Evolutionary conservation across 2,329 filamentous ascomycete genomes (phyloP), one percentile per base, ranked within the genome.

Genomic region (Monosporascus sp.): DNA sequence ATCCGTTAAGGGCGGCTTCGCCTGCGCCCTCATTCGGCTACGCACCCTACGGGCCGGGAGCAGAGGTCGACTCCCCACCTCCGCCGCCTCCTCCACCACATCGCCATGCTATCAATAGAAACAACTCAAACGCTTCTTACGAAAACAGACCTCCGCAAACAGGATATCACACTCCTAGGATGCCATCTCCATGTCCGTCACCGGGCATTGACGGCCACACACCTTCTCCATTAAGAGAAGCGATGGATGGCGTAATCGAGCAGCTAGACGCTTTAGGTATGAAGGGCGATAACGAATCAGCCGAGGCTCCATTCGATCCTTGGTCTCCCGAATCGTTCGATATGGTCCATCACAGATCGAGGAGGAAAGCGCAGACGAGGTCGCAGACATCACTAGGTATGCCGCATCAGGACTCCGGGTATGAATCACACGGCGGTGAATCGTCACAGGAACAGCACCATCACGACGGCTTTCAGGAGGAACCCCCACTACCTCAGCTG

Each of bases 191-290:
- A 0, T 78, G 75, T 37, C 86, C 84, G 4, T 91, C 90, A 5
- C 85, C 88, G 2, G 82, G 78, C 46, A 75, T 76, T 40, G 82
- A 79, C 45, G 85, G 84, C 1, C 75, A 89, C 68, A 99, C 94
- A 0, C 94, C 94, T 1, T 97, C 94, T 2, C 94, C 94, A 0
- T 75, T 99, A 3, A 82, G 94, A 55, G 91, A 92, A 69, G 94
- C 94, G 1, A 99, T 99, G 91, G 93, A 97, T 66, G 93, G 95
- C 70, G 92, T 99, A 4, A 97, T 97, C 84, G 91, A 94, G 60
- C 95, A 94, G 52, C 73, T 99, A 44, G 87, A 96, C 66, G 91
- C 92, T 55, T 89, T 99, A 77, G 87, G 87, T 19, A 77, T 86
- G 61, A 76, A 81, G 43, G 78, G 79, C 52, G 73, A 79, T 22